Percentiles rank a stretch among this genome's conserved stretches.
phyloP scores from a whole-genome alignment of 495 filamentous ascomycete species.

The Tetracladium marchalianum region DNA sequence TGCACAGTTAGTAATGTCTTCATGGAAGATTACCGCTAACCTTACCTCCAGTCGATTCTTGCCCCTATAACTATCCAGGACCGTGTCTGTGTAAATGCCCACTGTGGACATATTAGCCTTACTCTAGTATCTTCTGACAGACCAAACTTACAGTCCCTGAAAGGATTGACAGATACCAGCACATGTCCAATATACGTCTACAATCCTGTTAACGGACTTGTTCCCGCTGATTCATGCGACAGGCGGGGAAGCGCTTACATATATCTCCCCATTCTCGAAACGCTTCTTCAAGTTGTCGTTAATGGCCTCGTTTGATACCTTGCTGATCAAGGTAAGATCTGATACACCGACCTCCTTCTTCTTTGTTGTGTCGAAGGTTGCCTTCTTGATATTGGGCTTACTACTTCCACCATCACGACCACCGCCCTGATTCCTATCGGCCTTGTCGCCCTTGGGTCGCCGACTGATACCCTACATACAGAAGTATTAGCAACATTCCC shows the following conservation, averaged over 20 bases:
- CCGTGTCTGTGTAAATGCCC: constrained; percentile 93
- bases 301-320: constrained; percentile 97
- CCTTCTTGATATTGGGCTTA: constrained; percentile 77
- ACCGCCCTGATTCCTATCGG: constrained; percentile 55
- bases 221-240: constrained; percentile 6
- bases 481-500: constrained; percentile 6
- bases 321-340: constrained; percentile 93
- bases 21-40: background rate
- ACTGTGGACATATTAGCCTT: constrained; percentile 34
- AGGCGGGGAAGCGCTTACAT: constrained; percentile 44
- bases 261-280: constrained; percentile 94
- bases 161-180: constrained; percentile 97
- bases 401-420: constrained; percentile 41
- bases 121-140: background rate
- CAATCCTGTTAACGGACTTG: constrained; percentile 14
- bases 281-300: constrained; percentile 98
- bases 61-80: constrained; percentile 82
- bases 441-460: constrained; percentile 42
- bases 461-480: constrained; percentile 40
- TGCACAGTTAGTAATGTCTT: constrained; percentile 12
- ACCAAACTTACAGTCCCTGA: constrained; percentile 65
- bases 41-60: constrained; percentile 88
- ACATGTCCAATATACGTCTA: constrained; percentile 99
- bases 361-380: constrained; percentile 87
- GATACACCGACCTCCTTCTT: constrained; percentile 99